Conservation (phyloP, 2,329 filamentous ascomycete species). For the Stenocarpella maydis region DNA sequence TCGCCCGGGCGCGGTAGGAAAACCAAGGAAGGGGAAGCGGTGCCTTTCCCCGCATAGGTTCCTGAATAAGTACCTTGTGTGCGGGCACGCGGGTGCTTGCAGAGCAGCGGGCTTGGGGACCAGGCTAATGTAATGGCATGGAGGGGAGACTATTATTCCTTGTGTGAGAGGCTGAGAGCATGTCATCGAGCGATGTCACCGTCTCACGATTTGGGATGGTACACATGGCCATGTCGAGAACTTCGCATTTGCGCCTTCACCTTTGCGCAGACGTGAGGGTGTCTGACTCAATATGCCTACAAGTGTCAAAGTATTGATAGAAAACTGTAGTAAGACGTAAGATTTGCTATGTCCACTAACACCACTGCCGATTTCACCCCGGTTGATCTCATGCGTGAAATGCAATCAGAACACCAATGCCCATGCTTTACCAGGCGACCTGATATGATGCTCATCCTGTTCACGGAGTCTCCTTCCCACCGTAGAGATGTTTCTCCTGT, state of each 20-base stretch:
- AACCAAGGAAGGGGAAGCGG: background rate
- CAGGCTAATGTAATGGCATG: too few species aligned
- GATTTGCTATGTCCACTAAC: background rate
- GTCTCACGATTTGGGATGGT: slow-evolving; percentile 12
- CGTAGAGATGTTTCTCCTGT: background rate
- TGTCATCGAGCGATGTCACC: slow-evolving; percentile 1
- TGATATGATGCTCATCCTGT: background rate
- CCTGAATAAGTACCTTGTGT: too few species aligned
- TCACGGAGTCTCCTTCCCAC: background rate
- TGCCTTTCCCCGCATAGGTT: background rate
- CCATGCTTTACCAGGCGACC: background rate
- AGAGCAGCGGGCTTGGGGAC: background rate
- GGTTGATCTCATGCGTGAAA: background rate
- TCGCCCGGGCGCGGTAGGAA: background rate
- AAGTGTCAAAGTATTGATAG: too few species aligned
- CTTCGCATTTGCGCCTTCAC: too few species aligned
- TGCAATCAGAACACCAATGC: slow-evolving; percentile 16
- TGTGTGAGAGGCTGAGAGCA: background rate
- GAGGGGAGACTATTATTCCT: background rate
- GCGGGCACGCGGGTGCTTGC: background rate
- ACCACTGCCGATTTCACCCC: background rate
- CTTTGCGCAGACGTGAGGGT: background rate
- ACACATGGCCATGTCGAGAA: background rate
- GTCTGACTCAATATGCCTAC: background rate
- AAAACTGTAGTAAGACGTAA: background rate